Base-by-base conservation (phyloP, 108 stramenopile species). In the Aurantiochytrium sp. region DNA sequence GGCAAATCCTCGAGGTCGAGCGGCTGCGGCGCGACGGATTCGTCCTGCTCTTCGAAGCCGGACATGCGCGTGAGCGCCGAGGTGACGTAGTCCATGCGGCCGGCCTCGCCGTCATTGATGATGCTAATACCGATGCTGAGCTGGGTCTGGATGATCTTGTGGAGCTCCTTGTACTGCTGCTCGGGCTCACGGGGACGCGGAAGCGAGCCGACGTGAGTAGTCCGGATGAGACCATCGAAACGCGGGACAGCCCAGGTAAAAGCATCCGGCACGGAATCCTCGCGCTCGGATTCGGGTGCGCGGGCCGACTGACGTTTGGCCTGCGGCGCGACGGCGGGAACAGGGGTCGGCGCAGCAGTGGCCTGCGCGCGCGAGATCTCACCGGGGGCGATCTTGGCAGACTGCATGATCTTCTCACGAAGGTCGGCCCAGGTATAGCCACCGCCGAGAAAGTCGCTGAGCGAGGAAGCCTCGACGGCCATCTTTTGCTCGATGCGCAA, bases 131-230 rank as follows among this genome's bases (percentile, higher is more conserved):
- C 76, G 51, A 83, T 47, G 49, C 49, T 45, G 25, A 83, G 51
- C 76, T 83, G 76, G 2, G n/a, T 47, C 49, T 53, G 76, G 4
- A 83, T 83, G 25, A 53, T 8, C 76, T 83, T 83, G 76, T 83
- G 45, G 43, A 83, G 51, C 49, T 83, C 76, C 76, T 83, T 83
- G 76, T 83, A 83, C 76, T 83, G 76, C 76, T 83, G 49, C 76
- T 83, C 76, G 1, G 45, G 45, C 49, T 83, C 76, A 23, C 76
- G 76, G 28, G 76, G 49, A 6, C 76, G 76, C 18, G 76, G 76
- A 12, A 83, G 76, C n/a, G 76, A 83, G 6, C 76, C 76, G 76
- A 83, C 76, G 51, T 83, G 76, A 1, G 76, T 53, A 4, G 76
- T 83, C 16, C 76, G 76, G 76, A 83, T 83, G 0, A 69, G 25